phyloP scores from a whole-genome alignment of 345 rosid species.

The Citrus inodora region DNA sequence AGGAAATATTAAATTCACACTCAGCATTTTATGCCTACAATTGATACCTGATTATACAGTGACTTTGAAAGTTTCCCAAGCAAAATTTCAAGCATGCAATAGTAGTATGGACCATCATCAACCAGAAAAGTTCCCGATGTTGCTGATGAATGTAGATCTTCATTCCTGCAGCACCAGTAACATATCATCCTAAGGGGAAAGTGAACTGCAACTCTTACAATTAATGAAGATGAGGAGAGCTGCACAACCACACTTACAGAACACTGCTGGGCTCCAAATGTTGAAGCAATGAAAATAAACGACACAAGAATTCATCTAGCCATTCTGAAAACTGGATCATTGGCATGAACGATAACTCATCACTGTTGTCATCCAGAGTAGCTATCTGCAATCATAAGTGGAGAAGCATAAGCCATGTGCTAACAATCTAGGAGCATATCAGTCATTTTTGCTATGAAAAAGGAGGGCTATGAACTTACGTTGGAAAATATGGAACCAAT shows the following conservation, averaged over 20 bases:
- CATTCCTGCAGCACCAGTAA: constrained; percentile 57
- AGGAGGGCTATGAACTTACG: constrained; percentile 45
- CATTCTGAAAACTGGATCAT: constrained; percentile 86
- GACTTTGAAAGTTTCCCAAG: constrained; percentile 89
- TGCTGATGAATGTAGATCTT: constrained; percentile 86
- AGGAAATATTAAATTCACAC: not conserved
- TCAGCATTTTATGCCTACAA: constrained; percentile 18
- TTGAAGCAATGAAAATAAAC: constrained; percentile 80
- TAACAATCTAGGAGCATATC: not conserved
- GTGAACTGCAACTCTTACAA: not conserved
- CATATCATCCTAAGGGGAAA: not conserved
- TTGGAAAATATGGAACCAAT: constrained; percentile 98
- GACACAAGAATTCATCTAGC: constrained; percentile 94
- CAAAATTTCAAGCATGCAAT: constrained; percentile 96
- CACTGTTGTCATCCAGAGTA: constrained; percentile 62
- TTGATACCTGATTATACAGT: constrained; percentile 71
- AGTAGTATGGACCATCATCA: constrained; percentile 95
- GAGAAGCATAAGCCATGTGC: not conserved
- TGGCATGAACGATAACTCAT: constrained; percentile 65
- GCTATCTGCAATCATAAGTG: constrained; percentile 55
- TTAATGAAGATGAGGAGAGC: not conserved
- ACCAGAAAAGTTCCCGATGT: constrained; percentile 95
- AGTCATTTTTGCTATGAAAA: not conserved
- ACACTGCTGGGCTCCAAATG: constrained; percentile 92
- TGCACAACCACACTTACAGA: constrained; percentile 53